These are phyloP conservation scores for Backusella psychrophila DNA, from an alignment of 192 early-diverging fungal species.

Conservation along the genomic window DNA sequence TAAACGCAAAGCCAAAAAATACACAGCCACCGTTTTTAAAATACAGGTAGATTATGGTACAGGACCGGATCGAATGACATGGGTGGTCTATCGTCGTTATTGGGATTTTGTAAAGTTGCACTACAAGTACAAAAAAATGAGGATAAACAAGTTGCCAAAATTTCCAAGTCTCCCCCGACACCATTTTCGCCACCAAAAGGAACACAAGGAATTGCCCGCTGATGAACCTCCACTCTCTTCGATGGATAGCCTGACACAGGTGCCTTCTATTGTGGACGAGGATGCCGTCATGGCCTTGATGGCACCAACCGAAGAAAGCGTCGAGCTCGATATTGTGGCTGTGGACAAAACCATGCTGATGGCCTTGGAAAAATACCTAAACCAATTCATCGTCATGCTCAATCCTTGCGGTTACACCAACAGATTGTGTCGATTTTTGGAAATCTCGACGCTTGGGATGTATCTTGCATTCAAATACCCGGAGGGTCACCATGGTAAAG, in stretches of 20 bases:
- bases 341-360: not conserved
- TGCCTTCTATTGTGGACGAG: not conserved
- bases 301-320: not conserved
- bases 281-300: not conserved
- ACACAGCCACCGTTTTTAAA: not conserved
- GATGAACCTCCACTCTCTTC: not conserved
- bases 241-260: not conserved
- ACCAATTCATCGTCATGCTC: constrained; percentile 36
- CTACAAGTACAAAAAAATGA: constrained; percentile 18
- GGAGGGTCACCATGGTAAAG: constrained; percentile 59
- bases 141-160: not conserved
- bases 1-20: not conserved
- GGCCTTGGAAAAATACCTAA: constrained; percentile 25
- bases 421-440: constrained; percentile 48
- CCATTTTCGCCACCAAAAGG: not conserved
- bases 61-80: constrained; percentile 10
- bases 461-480: constrained; percentile 27
- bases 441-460: constrained; percentile 45
- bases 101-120: constrained; percentile 35
- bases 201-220: not conserved
- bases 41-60: constrained; percentile 8
- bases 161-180: constrained; percentile 23
- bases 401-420: constrained; percentile 41
- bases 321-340: not conserved
- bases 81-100: constrained; percentile 27